Evolutionary conservation across 1,284 basidiomycete genomes (phyloP), one percentile per base, ranked within the genome.

Genomic region (Ustilago shanxiensis): DNA sequence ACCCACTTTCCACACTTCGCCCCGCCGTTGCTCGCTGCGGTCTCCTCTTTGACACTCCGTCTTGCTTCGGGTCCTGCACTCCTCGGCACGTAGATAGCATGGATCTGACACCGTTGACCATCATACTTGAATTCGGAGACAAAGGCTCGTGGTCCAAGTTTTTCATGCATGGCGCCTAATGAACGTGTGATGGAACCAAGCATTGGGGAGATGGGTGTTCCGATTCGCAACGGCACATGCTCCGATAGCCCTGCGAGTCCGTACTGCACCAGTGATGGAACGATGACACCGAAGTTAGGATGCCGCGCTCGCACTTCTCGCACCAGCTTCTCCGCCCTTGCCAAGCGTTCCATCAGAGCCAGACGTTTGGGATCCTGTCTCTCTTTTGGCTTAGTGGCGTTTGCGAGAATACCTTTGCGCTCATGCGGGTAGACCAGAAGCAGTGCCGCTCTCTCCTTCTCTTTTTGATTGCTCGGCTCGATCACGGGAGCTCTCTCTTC

Each of bases 31-130:
- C 26, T 59, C 22, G 50, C 49, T 3, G 45, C 14, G 1, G 60
- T 53, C n/a, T 65, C 59, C 29, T 72, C 71, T 22, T 47, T 66
- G 45, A 77, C 54, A 37, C 71, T 73, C 35, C 37, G 64, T 5
- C 76, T 41, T 16, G 76, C 76, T 37, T 71, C 76, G 0, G 62
- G 37, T 8, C 76, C 76, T 0, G 76, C 72, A 26, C 65, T 68
- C 13, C 65, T 52, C 9, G 76, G 76, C 37, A 79, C 77, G 20
- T 72, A 71, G 44, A 68, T 77, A 3, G 90, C 91, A 86, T 94
- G 93, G 39, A 95, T 91, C 87, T 95, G 94, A 14, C 92, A 93
- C 49, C 94, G 89, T 84, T 95, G 94, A 2, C 93, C 93, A 78
- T 95, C 94, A 77, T 94, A 92, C 86, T 95, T 95, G 83, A 89